Evolutionary conservation across 495 filamentous ascomycete genomes (phyloP).

Genomic region (Apodospora peruviana): DNA sequence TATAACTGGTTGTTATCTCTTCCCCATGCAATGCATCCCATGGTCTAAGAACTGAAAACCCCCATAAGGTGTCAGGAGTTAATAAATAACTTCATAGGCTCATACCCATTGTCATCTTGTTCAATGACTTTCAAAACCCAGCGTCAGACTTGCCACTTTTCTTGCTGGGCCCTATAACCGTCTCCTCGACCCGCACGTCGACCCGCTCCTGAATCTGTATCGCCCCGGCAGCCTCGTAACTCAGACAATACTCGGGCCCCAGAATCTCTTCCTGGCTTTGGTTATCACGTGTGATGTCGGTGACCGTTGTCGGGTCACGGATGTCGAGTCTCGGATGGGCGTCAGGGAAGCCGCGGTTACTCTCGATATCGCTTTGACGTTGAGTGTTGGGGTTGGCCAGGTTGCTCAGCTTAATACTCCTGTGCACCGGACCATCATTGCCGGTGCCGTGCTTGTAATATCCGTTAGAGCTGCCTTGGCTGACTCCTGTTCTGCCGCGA

Average conservation of each 20-base stretch:
- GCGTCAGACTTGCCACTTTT: no score
- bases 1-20: no score
- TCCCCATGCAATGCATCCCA: no score
- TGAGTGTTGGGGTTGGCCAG: background rate
- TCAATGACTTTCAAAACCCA: no score
- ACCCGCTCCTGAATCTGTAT: slow-evolving; percentile 4
- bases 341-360: slow-evolving; percentile 1
- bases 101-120: no score
- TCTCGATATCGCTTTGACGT: background rate
- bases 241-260: slow-evolving; percentile 3
- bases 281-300: slow-evolving; percentile 7
- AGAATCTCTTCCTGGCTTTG: slow-evolving; percentile 11
- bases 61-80: no score
- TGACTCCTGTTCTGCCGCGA: background rate
- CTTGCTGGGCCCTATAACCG: no score
- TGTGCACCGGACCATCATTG: slow-evolving; percentile 1
- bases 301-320: slow-evolving; percentile 3
- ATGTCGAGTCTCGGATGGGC: slow-evolving; percentile 4
- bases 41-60: no score
- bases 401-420: background rate
- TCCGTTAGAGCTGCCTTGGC: background rate
- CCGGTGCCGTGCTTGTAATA: slow-evolving; percentile 9
- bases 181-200: slow-evolving; percentile 5
- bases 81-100: no score
- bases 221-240: background rate